A percentile compares a stretch with the other conserved stretches of the same genome.
Evolutionary conservation across 2,329 filamentous ascomycete species (phyloP).

Genomic region (Penicillium crustosum): DNA sequence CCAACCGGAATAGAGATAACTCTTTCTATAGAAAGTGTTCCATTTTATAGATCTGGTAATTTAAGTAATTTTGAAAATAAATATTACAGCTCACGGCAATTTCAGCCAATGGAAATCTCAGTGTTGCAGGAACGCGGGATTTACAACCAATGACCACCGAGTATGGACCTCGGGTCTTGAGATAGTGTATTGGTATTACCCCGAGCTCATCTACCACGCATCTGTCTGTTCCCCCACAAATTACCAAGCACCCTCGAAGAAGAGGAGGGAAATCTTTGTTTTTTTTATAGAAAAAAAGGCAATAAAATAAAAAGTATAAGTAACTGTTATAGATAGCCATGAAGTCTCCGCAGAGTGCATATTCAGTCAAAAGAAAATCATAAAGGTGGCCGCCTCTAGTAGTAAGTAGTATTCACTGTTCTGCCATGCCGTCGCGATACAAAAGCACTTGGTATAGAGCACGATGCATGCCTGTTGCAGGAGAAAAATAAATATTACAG

Average conservation of each 20-base stretch:
- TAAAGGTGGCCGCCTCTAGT: background rate
- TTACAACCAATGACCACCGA: background rate
- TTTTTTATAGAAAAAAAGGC: background rate
- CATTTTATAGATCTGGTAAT: slow-evolving; percentile 5
- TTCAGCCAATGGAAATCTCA: accelerated
- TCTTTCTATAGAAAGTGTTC: background rate
- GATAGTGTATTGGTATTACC: slow-evolving; percentile 12
- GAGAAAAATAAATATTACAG: accelerated
- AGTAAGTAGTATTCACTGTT: background rate
- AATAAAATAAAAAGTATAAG: background rate
- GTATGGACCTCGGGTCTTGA: background rate
- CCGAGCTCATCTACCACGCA: background rate
- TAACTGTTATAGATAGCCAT: background rate
- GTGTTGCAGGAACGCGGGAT: accelerated
- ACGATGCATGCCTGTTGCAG: no score
- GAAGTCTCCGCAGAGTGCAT: background rate
- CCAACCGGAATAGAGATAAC: background rate
- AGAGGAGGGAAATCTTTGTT: background rate
- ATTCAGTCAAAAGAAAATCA: background rate
- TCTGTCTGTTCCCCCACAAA: background rate
- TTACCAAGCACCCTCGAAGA: background rate
- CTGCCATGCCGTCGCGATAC: background rate
- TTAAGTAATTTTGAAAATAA: background rate
- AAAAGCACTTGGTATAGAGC: background rate
- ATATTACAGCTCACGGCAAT: accelerated